A percentile compares a stretch with the other conserved stretches of the same genome.
phyloP scores from a whole-genome alignment of 176 grass and related monocot species.

The Oryza coarctata region DNA sequence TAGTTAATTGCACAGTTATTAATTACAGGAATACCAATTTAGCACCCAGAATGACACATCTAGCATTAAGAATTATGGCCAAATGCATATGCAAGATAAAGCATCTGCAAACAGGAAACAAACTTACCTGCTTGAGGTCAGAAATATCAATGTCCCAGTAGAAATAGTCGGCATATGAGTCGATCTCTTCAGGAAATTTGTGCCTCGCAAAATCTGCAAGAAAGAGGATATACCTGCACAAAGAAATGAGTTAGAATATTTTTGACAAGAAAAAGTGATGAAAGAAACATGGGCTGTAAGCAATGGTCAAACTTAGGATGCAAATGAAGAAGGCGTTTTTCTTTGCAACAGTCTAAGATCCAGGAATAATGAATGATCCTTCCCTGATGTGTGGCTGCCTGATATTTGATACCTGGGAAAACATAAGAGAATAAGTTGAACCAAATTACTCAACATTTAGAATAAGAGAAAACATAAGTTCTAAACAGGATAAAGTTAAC shows the following conservation, averaged over 20 bases:
- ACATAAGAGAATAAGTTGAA: conserved; percentile 26
- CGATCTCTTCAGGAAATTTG: conserved; percentile 76
- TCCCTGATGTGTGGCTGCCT: conserved; percentile 62
- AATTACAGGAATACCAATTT: neutral
- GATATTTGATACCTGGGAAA: conserved; percentile 85
- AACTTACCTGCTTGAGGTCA: conserved; percentile 77
- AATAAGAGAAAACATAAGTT: conserved; percentile 20
- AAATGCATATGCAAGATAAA: conserved; percentile 3
- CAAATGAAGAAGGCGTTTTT: conserved; percentile 73
- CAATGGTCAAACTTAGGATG: conserved; percentile 73
- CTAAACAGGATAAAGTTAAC: conserved; percentile 24
- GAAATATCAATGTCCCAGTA: conserved; percentile 78
- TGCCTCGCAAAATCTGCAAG: conserved; percentile 73
- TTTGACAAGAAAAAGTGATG: conserved; percentile 14
- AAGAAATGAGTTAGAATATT: conserved; percentile 35
- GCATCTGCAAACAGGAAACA: conserved; percentile 4
- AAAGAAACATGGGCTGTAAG: conserved; percentile 26
- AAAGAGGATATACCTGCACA: conserved; percentile 77
- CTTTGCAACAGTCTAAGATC: conserved; percentile 87
- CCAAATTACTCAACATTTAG: conserved; percentile 23
- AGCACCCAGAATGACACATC: neutral
- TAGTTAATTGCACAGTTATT: conserved; percentile 4
- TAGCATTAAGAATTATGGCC: conserved; percentile 25
- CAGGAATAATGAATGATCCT: conserved; percentile 89
- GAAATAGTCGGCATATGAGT: conserved; percentile 76